Evolutionary conservation across 306 rosid genomes (phyloP), one percentile per base, ranked within the genome.

Genomic region (Cucumis cinereus): DNA sequence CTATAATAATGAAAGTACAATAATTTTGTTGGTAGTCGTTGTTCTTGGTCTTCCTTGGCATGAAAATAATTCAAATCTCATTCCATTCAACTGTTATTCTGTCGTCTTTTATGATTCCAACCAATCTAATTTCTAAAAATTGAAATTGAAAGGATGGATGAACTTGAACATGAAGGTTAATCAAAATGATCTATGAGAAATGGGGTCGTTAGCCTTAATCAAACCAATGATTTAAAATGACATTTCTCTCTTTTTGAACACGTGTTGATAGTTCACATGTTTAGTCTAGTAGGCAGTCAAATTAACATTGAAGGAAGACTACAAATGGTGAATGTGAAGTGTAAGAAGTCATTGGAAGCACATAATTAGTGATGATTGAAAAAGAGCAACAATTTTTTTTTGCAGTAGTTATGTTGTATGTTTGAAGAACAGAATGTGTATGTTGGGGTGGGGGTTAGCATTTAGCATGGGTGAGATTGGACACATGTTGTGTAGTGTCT

Each of bases 21-120:
- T 66, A 9, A 66, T 66, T 40, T 66, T 66, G 53, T 66, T 66
- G 73, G 19, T 66, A 66, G 73, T 66, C 52, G 30, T 66, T 63
- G 70, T 28, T 62, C 30, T 16, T 10, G 35, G 35, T 30, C 35
- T 30, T 30, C 35, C 19, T 20, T 35, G 15, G 3, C 47, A 33
- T 63, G 70, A 35, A 66, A 66, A 10, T 66, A 10, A 66, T 66
- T 66, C 53, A 66, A 33, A 66, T 66, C 8, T 63, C 49, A 62
- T 62, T 62, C 22, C 13, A 30, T 58, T 58, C 64, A 16, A 64
- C 71, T 19, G 10, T 66, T 22, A 2, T 40, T 40, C 26, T 66
- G 17, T 20, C 14, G 30, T 40, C 3, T 40, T 66, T 66, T 66
- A 5, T 22, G 7, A 22, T 64, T 62, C 36, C 45, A 55, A 9